phyloP scores from a whole-genome alignment of 805 yeast genomes.

The Vanderwaltozyma tropicalis region DNA sequence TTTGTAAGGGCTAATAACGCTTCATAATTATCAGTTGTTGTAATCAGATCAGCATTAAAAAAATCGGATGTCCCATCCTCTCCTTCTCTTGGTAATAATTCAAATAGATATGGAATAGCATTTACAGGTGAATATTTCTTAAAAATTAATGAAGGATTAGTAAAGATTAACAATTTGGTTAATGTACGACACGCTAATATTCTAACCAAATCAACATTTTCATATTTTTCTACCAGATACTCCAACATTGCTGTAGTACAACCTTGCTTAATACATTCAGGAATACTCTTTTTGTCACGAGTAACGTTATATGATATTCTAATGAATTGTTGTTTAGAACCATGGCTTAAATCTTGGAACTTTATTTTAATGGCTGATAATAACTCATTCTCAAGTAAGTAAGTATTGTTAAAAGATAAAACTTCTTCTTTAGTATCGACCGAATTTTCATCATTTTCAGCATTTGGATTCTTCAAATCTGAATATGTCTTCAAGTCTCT shows the following conservation, averaged over 20 bases:
- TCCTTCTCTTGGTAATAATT: constrained; percentile 21
- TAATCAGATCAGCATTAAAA: constrained; percentile 11
- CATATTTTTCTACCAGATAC: constrained; percentile 21
- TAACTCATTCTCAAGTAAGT: constrained; percentile 14
- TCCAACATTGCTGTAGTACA: constrained; percentile 32
- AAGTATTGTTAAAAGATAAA: constrained; percentile 10
- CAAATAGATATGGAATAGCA: constrained; percentile 37
- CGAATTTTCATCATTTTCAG: constrained; percentile 6
- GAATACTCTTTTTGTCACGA: constrained; percentile 11
- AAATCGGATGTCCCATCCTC: constrained; percentile 2
- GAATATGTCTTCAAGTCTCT: constrained; percentile 26
- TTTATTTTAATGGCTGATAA: constrained; percentile 13
- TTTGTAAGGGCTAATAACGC: constrained; percentile 60
- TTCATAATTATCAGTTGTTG: constrained; percentile 36
- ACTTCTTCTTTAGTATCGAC: constrained; percentile 13
- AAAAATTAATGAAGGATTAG: constrained; percentile 38
- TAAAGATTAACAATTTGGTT: constrained; percentile 34
- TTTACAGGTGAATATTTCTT: constrained; percentile 33
- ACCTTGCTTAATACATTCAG: constrained; percentile 38
- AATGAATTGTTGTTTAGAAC: constrained; percentile 26
- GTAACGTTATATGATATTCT: constrained; percentile 27
- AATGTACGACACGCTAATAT: constrained; percentile 34
- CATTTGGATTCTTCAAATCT: constrained; percentile 18
- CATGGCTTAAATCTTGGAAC: constrained; percentile 9
- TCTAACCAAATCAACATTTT: constrained; percentile 15